A percentile compares a stretch with the other conserved stretches of the same genome.
Conservation (phyloP, 148 eudicot species). For the Salicornia ramosissima region DNA sequence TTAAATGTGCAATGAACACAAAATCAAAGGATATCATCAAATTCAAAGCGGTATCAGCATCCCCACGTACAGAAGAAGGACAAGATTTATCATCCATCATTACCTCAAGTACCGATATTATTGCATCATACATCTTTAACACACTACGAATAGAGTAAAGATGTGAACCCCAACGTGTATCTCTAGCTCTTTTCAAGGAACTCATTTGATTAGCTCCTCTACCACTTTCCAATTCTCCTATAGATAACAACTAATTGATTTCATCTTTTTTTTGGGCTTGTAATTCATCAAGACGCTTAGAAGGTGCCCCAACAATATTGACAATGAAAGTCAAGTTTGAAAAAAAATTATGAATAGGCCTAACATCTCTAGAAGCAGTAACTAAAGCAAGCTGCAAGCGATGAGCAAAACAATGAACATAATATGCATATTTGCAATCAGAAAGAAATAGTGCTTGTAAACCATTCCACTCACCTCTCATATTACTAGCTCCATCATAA, state of each 20-base stretch:
- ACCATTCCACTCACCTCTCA: no score
- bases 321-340: conserved; percentile 12
- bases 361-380: conserved; percentile 8
- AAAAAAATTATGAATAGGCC: conserved; percentile 7
- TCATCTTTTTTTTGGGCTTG: not conserved
- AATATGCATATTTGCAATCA: conserved; percentile 8
- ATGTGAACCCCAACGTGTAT: conserved; percentile 9
- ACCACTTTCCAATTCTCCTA: not conserved
- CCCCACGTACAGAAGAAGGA: conserved; percentile 7
- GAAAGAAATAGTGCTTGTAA: conserved; percentile 10
- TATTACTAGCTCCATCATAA: no score
- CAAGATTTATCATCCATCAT: conserved; percentile 3
- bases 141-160: conserved; percentile 3
- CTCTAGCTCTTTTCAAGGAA: conserved; percentile 12
- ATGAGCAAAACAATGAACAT: conserved; percentile 10
- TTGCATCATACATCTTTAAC: conserved; percentile 4
- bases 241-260: not conserved
- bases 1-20: not conserved
- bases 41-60: conserved; percentile 5
- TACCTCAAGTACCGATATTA: not conserved
- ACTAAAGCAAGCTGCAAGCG: conserved; percentile 17
- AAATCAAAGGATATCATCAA: not conserved
- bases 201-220: conserved; percentile 16
- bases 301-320: not conserved
- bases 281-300: conserved; percentile 7